phyloP scores from a whole-genome alignment of 176 grass and related monocot genomes.

The Triticum timopheevii region DNA sequence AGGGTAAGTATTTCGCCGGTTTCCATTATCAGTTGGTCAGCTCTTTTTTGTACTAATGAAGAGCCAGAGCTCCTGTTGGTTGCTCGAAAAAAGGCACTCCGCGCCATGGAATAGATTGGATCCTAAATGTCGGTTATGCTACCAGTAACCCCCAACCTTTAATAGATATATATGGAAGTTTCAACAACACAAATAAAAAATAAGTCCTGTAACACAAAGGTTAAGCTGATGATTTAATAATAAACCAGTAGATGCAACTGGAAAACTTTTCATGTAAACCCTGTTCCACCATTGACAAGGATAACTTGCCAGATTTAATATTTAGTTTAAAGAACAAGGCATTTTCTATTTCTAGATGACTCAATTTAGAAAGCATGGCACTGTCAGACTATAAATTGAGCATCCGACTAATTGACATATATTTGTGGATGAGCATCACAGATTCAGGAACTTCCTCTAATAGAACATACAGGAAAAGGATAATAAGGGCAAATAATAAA shows the following conservation, averaged over 20 bases:
- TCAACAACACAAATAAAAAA: neutral
- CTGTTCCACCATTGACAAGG: neutral
- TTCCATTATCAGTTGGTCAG: neutral
- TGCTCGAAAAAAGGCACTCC: neutral
- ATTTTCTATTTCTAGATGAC: neutral
- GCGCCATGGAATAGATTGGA: neutral
- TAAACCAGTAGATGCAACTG: neutral
- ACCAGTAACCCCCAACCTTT: neutral
- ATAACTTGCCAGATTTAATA: neutral
- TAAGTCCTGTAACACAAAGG: neutral
- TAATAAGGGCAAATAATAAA: neutral
- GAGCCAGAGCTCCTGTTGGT: neutral
- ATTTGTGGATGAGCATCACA: neutral
- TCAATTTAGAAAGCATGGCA: neutral
- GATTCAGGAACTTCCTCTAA: neutral
- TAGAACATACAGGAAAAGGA: neutral
- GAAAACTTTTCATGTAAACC: neutral
- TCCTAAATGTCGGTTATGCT: neutral
- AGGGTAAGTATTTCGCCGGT: neutral
- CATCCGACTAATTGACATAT: neutral
- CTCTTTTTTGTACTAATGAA: neutral
- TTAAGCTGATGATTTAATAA: neutral
- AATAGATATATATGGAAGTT: neutral
- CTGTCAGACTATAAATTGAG: neutral
- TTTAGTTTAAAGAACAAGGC: neutral